Conservation (phyloP, 2,329 filamentous ascomycete species). For the Neocucurbitaria cava region DNA sequence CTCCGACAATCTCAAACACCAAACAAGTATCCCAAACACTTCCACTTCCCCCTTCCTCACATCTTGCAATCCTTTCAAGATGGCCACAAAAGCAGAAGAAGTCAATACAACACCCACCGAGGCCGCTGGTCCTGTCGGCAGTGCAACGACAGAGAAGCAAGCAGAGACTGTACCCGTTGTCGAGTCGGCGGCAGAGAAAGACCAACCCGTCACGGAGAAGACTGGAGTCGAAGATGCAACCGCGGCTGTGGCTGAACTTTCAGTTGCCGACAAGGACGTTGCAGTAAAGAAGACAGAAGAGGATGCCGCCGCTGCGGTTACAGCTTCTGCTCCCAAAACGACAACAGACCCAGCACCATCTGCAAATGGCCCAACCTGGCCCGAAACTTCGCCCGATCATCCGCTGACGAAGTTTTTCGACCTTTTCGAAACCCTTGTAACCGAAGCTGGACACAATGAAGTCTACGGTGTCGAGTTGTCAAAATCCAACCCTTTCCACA, state of each 20-base stretch:
- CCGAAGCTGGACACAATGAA: constrained; percentile 69
- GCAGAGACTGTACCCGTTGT: constrained; percentile 14
- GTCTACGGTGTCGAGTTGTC: constrained; percentile 83
- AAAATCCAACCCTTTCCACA: constrained; percentile 67
- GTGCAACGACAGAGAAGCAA: constrained; percentile 22
- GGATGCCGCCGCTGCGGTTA: background rate
- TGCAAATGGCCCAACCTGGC: constrained; percentile 39
- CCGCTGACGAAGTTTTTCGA: constrained; percentile 64
- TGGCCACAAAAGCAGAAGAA: constrained; percentile 28
- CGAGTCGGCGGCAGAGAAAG: constrained; percentile 19
- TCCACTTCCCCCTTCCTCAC: constrained; percentile 1
- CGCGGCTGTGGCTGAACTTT: constrained; percentile 22
- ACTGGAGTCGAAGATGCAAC: constrained; percentile 24
- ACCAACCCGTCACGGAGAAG: constrained; percentile 17
- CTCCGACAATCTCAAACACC: constrained; percentile 11
- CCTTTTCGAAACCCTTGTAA: constrained; percentile 64
- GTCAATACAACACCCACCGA: constrained; percentile 17
- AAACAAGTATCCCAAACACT: constrained; percentile 2
- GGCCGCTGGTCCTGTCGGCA: constrained; percentile 14
- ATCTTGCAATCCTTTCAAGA: constrained; percentile 6
- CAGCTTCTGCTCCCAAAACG: constrained; percentile 2
- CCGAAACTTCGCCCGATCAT: constrained; percentile 46
- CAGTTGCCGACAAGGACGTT: constrained; percentile 21
- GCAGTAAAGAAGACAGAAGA: constrained; percentile 18
- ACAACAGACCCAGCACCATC: constrained; percentile 9